Evolutionary conservation across 2,329 filamentous ascomycete genomes (phyloP).

Genomic region (Aspergillus pseudotamarii): DNA sequence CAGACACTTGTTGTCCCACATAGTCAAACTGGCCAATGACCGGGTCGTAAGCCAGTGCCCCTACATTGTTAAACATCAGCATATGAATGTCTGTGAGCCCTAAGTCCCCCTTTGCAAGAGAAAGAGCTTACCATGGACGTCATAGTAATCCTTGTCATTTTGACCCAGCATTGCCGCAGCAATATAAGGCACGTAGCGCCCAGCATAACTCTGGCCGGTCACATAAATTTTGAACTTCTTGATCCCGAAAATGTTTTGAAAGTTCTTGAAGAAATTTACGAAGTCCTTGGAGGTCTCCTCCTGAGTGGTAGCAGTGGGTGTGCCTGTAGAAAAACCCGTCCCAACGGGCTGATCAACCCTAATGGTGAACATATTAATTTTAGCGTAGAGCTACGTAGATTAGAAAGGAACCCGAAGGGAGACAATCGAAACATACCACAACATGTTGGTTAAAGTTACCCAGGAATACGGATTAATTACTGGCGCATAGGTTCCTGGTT

Average conservation of each 20-base stretch:
- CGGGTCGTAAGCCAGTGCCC: slow-evolving; percentile 72
- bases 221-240: slow-evolving; percentile 73
- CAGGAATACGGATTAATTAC: slow-evolving; percentile 71
- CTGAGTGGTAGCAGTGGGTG: slow-evolving; percentile 65
- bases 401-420: neutral
- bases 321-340: slow-evolving; percentile 71
- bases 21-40: slow-evolving; percentile 49
- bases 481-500: slow-evolving; percentile 68
- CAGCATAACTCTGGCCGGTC: slow-evolving; percentile 72
- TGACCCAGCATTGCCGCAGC: slow-evolving; percentile 72
- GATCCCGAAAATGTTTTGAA: slow-evolving; percentile 69
- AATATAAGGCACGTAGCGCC: slow-evolving; percentile 73
- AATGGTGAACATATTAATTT: neutral
- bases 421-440: slow-evolving; percentile 58
- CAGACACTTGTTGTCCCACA: slow-evolving; percentile 37
- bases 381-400: neutral
- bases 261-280: slow-evolving; percentile 78
- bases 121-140: slow-evolving; percentile 59
- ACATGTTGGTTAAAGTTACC: slow-evolving; percentile 74
- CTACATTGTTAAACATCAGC: slow-evolving; percentile 13
- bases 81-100: slow-evolving; percentile 1
- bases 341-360: slow-evolving; percentile 49
- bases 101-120: neutral
- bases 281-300: slow-evolving; percentile 72
- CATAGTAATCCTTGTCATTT: slow-evolving; percentile 68